Base-by-base conservation (phyloP, 2,329 filamentous ascomycete genomes). In the Cordyceps fumosorosea region DNA sequence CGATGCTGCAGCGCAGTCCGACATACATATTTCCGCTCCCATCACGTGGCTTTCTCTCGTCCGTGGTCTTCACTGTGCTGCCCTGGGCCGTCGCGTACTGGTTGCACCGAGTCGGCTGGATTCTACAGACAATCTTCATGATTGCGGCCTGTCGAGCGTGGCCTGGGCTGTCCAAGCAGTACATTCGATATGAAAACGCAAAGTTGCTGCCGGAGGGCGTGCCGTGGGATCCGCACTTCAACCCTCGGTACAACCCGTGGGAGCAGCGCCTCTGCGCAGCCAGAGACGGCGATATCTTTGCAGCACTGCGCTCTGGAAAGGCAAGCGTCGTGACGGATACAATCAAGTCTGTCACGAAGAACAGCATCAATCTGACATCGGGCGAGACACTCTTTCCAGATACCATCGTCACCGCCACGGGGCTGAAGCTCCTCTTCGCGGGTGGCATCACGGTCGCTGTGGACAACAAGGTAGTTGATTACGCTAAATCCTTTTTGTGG, bases 1-100 rank as follows among this genome's bases (percentile, higher is more conserved):
- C 87, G 1, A 89, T 90, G 84, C 76, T 91, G 1, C 88, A 91
- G 70, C 80, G 88, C 34, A 87, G 83, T 48, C 88, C 88, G 0
- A 78, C 77, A 1, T 89, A 88, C 69, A 78, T 89, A 57, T 69
- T 85, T n/a, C 74, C 79, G 1, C 65, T 84, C 1, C 78, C 82
- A 72, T 44, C 63, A 69, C 14, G 65, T 77, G 4, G 69, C 3
- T 5, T n/a, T 5, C 40, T 70, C 67, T 68, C 5, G 66, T 78
- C 40, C 40, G 75, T 75, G 16, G 69, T 68, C 7, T 42, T 42
- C 14, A n/a, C 40, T 5, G 63, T 76, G 2, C 66, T 86, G 8
- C 79, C 80, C 2, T 64, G 65, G 2, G 77, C 74, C 65, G 67
- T 82, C 22, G 72, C 81, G 2, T 70, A 77, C 18, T 73, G 75